Conservation (phyloP, 768 basidiomycete species). For the Paxillus ammoniavirescens region DNA sequence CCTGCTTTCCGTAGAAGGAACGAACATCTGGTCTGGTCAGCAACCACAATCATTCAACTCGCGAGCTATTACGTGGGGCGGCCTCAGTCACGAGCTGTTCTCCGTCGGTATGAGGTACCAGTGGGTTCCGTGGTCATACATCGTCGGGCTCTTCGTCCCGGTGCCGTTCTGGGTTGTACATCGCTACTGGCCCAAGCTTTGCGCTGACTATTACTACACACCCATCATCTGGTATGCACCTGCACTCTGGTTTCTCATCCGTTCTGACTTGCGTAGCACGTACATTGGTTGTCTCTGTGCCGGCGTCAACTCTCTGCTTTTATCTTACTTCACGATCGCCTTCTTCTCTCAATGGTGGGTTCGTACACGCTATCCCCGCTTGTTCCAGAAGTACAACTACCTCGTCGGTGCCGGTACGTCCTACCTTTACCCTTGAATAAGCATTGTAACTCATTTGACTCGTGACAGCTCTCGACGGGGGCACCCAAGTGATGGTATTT, state of each 20-base stretch:
- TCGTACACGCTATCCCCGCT: conserved; percentile 35
- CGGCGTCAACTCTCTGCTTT: conserved; percentile 28
- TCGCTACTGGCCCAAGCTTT: conserved; percentile 32
- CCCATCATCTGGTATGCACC: conserved; percentile 29
- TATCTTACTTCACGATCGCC: conserved; percentile 21
- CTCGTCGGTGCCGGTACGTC: conserved; percentile 39
- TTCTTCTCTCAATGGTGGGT: conserved; percentile 39
- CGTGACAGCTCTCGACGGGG: conserved; percentile 34
- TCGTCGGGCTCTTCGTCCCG: conserved; percentile 33
- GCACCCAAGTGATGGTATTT: conserved; percentile 53
- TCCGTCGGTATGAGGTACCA: conserved; percentile 28
- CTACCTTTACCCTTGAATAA: background rate
- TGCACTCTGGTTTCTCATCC: conserved; percentile 4
- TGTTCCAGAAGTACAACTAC: conserved; percentile 40
- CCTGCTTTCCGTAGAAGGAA: conserved; percentile 53
- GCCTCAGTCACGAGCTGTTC: conserved; percentile 36
- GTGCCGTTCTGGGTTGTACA: conserved; percentile 44
- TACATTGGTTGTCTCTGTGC: conserved; percentile 15
- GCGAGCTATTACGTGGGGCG: conserved; percentile 39
- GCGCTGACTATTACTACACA: conserved; percentile 25
- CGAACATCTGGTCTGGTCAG: conserved; percentile 36
- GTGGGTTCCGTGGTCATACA: conserved; percentile 40
- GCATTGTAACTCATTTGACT: background rate
- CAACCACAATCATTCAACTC: conserved; percentile 31
- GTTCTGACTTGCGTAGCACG: background rate